phyloP scores from a whole-genome alignment of 1,284 basidiomycete species.

The Ustanciosporium gigantosporum region DNA sequence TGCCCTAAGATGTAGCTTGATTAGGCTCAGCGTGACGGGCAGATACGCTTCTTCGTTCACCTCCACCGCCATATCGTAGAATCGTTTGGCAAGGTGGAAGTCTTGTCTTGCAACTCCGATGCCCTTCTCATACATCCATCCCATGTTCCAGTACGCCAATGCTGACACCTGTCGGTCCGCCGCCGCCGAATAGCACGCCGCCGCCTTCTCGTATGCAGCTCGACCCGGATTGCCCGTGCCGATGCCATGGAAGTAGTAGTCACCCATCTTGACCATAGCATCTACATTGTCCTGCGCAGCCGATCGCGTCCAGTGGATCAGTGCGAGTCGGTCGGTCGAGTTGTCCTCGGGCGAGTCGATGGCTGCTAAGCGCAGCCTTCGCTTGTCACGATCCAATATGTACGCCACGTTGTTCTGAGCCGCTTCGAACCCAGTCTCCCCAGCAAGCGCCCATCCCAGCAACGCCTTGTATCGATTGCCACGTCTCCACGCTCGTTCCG shows the following conservation, averaged over 20 bases:
- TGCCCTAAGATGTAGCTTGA: slow-evolving; percentile 81
- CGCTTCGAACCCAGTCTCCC: slow-evolving; percentile 80
- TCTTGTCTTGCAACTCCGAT: slow-evolving; percentile 77
- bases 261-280: slow-evolving; percentile 84
- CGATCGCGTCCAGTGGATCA: slow-evolving; percentile 91
- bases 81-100: slow-evolving; percentile 93
- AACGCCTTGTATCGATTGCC: slow-evolving; percentile 44
- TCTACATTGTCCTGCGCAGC: slow-evolving; percentile 92
- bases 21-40: slow-evolving; percentile 79
- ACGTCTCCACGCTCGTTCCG: slow-evolving; percentile 54
- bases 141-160: slow-evolving; percentile 96
- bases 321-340: slow-evolving; percentile 72
- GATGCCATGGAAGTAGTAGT: slow-evolving; percentile 80
- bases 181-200: slow-evolving; percentile 85
- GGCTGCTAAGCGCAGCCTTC: slow-evolving; percentile 9
- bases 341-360: slow-evolving; percentile 12
- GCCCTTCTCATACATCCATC: slow-evolving; percentile 99
- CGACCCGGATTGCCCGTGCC: slow-evolving; percentile 66
- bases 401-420: slow-evolving; percentile 96
- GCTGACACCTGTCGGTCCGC: slow-evolving; percentile 88
- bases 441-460: slow-evolving; percentile 78
- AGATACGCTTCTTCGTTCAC: slow-evolving; percentile 86
- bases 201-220: slow-evolving; percentile 76
- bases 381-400: slow-evolving; percentile 73
- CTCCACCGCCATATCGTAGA: slow-evolving; percentile 87